phyloP scores from a whole-genome alignment of 495 filamentous ascomycete species.

The Aspergillus bertholletiae region DNA sequence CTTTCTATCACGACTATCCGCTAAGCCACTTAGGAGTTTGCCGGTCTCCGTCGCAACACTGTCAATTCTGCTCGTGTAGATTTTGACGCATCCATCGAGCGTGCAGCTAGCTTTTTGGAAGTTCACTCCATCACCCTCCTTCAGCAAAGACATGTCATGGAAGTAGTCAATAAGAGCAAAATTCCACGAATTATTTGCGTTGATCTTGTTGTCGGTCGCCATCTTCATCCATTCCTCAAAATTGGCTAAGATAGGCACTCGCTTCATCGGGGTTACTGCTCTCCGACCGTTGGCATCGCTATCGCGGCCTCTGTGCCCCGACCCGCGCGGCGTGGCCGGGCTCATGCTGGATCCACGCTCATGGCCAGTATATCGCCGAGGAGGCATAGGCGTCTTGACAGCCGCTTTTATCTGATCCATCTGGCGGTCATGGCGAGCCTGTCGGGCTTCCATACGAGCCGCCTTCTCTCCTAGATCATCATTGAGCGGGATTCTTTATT shows the following conservation, averaged over 20 bases:
- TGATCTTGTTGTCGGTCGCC: conserved; percentile 99
- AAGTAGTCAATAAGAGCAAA: conserved; percentile 99
- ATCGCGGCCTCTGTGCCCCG: conserved; percentile 49
- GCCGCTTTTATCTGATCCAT: conserved; percentile 89
- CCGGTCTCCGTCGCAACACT: conserved; percentile 97
- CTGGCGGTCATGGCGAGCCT: conserved; percentile 84
- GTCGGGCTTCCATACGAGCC: conserved; percentile 79
- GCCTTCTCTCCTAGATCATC: conserved; percentile 94
- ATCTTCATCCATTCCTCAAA: conserved; percentile 99
- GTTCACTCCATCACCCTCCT: conserved; percentile 95
- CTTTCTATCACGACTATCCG: conserved; percentile 83
- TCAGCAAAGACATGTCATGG: conserved; percentile 96
- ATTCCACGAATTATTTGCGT: conserved; percentile 98
- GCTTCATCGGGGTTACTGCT: conserved; percentile 92
- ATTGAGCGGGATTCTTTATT: conserved; percentile 75
- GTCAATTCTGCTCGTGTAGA: conserved; percentile 97
- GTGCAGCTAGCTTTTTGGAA: conserved; percentile 99
- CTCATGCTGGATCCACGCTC: conserved; percentile 62
- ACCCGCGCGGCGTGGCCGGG: conserved; percentile 60
- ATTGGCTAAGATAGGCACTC: conserved; percentile 91
- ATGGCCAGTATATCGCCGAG: conserved; percentile 62
- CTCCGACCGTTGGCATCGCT: conserved; percentile 60
- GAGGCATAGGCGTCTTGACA: conserved; percentile 69
- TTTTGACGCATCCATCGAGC: conserved; percentile 97
- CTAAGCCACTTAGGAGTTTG: conserved; percentile 89